Base-by-base conservation (phyloP, 2,329 filamentous ascomycete genomes). In the Calcarisporium arbuscula region DNA sequence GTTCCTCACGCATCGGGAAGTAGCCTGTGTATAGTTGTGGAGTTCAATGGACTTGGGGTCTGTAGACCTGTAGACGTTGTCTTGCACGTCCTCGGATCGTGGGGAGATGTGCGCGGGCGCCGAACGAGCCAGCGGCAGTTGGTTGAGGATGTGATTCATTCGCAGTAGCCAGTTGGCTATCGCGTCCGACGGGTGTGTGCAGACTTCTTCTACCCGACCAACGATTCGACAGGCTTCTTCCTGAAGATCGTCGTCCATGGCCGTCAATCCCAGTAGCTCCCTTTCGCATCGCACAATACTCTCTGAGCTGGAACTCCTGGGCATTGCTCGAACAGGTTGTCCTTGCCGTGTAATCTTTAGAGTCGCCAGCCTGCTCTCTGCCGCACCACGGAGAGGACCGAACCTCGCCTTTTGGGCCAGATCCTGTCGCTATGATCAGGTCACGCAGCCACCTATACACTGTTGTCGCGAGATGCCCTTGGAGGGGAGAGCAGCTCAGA, bases 11-110 rank as follows among this genome's bases (percentile, higher is more conserved):
- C 26, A 72, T 60, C 39, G 64, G 68, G 45, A 72, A 72, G 50
- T 70, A n/a, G n/a, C n/a, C n/a, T 79, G 51, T 77, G 70, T 31
- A 80, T 70, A 9, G n/a, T n/a, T n/a, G 70, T 76, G 15, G 73
- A 75, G 51, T 77, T n/a, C 74, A 31, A 78, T 74, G 6, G 64
- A 70, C 30, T 54, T 69, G 3, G 67, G 67, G 44, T 77, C 72
- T 5, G 63, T 70, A 10, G 72, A 72, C 19, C 71, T 64, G 27
- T 64, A 61, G 26, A 63, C 53, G 12, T 63, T 61, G 26, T 70
- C 62, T 15, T 60, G 62, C 25, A 77, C 63, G 39, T 76, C 74
- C 39, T 75, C 73, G 27, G 62, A 73, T 15, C 73, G 66, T 6
- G 75, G n/a, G 74, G 6, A 81, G 57, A 42, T 70, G 67, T 2